Base-by-base conservation (phyloP, 495 filamentous ascomycete genomes). In the Aspergillus campestris region DNA sequence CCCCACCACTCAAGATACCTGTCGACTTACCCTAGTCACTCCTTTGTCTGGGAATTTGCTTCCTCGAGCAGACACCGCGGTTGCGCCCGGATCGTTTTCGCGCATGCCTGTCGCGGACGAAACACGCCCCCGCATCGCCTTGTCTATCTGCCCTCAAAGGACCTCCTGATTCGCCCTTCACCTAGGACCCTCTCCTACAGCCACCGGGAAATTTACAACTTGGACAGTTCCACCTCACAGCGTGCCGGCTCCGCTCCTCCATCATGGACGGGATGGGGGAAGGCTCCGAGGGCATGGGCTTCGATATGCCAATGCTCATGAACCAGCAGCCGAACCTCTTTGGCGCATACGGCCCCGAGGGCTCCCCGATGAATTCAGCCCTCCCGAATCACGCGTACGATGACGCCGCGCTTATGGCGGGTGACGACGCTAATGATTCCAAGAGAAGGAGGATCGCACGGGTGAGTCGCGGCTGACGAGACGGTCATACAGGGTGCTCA, bases 391-490 rank as follows among this genome's bases (percentile, higher is more conserved):
- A 74, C 34, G 74, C 82, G 55, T 87, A 81, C 49, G 69, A 75
- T 41, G 81, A 87, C 52, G 65, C 68, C 27, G 39, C 69, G 44
- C 55, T 59, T 46, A 61, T 72, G 49, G 58, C 63, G 48, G 69
- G 74, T 42, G 88, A 92, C 51, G 83, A 83, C 33, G 64, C 51
- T 28, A 83, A 83, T 53, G 69, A 95, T 59, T 79, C 88, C 11
- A 98, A 98, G 72, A 76, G 92, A 64, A 78, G 92, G 65, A 81
- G 92, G 51, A 98, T 98, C 54, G 89, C 92, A 27, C 81, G 89
- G 72, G 87, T 89, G 70, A 62, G 71, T 71, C 64, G 61, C 32
- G 31, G 31, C 30, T 35, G 43, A 40, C 27, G 7, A 12, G 13
- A 48, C 41, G 42, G 42, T 29, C 53, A 27, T 28, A 15, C 57